Base-by-base conservation (phyloP, 352 stramenopile species). In the Blastocystis sp. region DNA sequence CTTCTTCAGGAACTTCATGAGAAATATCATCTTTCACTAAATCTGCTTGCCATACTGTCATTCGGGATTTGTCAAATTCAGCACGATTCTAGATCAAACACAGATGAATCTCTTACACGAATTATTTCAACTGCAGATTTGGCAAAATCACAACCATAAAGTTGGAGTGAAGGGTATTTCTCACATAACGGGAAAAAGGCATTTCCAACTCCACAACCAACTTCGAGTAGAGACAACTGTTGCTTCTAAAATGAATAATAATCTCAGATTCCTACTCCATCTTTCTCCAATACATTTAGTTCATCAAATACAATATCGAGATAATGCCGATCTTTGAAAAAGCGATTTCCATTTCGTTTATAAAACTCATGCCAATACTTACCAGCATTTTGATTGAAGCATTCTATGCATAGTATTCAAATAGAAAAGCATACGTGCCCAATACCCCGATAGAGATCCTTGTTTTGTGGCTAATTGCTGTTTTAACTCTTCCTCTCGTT, bases 281-380 rank as follows among this genome's bases (percentile, higher is more conserved):
- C 14, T 19, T 49, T 39, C 35, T 87, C 91, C 88, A 74, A 21
- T 12, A 37, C 24, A n/a, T 75, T 71, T 0, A 95, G 86, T 67
- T 95, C 92, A 11, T 92, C 85, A 80, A 95, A 95, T 3, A 94
- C 93, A n/a, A 94, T 43, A 73, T 95, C 92, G 63, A 95, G 88
- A 74, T 95, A 95, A 88, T 95, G 93, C 2, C 85, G 88, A 89
- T 95, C 92, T 88, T 95, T 95, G 90, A 95, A 95, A 88, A 95
- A 95, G 78, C 94, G 94, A 86, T 92, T 94, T 42, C 91, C 91
- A 89, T 95, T 95, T 88, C 91, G 91, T 81, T 94, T 94, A 89
- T 95, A 95, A 89, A 95, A 95, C 71, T 93, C 93, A 87, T 95
- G 92, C 93, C 93, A 95, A 86, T 91, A 94, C 91, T 93, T 94